Evolutionary conservation across 805 yeast genomes (phyloP).

Genomic region (Yarrowia osloensis): DNA sequence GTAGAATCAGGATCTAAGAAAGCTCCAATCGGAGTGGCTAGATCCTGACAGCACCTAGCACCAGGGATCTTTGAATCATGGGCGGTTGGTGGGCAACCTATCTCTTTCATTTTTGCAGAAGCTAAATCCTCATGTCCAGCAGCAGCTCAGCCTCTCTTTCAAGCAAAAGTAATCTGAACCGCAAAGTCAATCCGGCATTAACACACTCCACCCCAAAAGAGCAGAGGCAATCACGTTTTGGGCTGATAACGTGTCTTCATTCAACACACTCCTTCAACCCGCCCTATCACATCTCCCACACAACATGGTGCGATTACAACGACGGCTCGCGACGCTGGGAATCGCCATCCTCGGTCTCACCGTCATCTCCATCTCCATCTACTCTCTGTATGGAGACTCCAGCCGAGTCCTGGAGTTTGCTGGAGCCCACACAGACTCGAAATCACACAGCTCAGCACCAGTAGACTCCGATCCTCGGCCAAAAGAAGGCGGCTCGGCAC

Average conservation of each 20-base stretch:
- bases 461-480: not conserved
- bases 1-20: too few relatives aligned
- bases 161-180: not conserved
- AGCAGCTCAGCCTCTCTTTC: conserved; percentile 3
- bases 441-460: not conserved
- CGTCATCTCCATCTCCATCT: conserved; percentile 14
- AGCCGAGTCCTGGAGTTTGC: conserved; percentile 2
- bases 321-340: conserved; percentile 16
- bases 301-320: conserved; percentile 16
- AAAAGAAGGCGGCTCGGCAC: not conserved
- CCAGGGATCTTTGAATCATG: too few relatives aligned
- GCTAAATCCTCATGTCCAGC: not conserved
- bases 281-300: not conserved
- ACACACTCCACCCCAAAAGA: not conserved
- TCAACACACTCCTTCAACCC: not conserved
- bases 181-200: conserved; percentile 14
- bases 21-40: too few relatives aligned
- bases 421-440: not conserved
- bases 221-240: conserved; percentile 1
- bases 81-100: not conserved
- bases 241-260: conserved; percentile 14
- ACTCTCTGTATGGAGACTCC: conserved; percentile 7
- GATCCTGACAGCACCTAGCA: too few relatives aligned
- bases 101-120: not conserved
- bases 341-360: not conserved